A percentile compares a stretch with the other conserved stretches of the same genome.
These are phyloP conservation scores for Lodderomyces margitis DNA, from an alignment of 1,139 yeast genomes.

Conservation along the genomic window DNA sequence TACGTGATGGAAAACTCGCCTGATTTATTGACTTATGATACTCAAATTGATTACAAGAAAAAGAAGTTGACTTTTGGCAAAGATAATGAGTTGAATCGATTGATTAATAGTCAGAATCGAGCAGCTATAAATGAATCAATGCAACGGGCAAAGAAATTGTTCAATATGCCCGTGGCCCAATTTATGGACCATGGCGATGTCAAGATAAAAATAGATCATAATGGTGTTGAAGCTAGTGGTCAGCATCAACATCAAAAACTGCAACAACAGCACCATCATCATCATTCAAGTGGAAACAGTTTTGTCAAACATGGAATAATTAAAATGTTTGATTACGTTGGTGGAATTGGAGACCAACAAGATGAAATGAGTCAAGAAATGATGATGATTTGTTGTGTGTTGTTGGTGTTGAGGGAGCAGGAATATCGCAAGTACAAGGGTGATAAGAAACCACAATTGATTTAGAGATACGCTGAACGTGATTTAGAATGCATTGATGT, in stretches of 20 bases:
- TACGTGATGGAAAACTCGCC: slow-evolving; percentile 23
- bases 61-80: slow-evolving; percentile 7
- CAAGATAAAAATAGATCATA: slow-evolving; percentile 17
- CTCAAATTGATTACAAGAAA: slow-evolving; percentile 11
- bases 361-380: slow-evolving; percentile 21
- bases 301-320: slow-evolving; percentile 29
- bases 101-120: slow-evolving; percentile 13
- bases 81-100: slow-evolving; percentile 11
- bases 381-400: slow-evolving; percentile 27
- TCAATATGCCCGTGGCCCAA: slow-evolving; percentile 32
- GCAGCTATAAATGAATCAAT: slow-evolving; percentile 12
- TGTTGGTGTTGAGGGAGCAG: slow-evolving; percentile 39
- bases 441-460: slow-evolving; percentile 12
- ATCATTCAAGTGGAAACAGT: slow-evolving; percentile 11
- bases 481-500: too few relatives aligned
- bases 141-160: slow-evolving; percentile 16
- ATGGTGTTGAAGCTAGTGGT: background rate
- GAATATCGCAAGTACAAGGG: slow-evolving; percentile 40
- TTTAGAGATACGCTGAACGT: too few relatives aligned
- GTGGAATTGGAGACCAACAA: slow-evolving; percentile 8
- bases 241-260: background rate
- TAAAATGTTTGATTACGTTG: slow-evolving; percentile 25
- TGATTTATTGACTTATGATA: slow-evolving; percentile 25
- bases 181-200: slow-evolving; percentile 30
- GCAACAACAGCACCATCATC: background rate